Conservation (phyloP, 2,329 filamentous ascomycete genomes). For the Fusarium paranaense region DNA sequence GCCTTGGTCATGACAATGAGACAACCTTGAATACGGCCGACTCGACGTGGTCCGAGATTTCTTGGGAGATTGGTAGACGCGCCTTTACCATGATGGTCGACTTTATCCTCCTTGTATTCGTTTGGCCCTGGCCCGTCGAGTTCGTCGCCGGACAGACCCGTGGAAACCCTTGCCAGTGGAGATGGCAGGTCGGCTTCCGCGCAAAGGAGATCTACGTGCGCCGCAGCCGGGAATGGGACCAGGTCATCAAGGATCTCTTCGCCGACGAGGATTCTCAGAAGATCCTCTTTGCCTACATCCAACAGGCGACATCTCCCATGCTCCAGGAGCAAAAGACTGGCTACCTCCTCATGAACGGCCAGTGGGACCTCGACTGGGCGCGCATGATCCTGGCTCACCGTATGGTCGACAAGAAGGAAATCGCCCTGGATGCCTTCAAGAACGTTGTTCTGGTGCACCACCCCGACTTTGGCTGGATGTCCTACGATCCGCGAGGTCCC, state of each 20-base stretch:
- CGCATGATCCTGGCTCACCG: constrained; percentile 80
- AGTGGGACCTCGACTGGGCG: constrained; percentile 90
- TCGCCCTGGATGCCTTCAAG: constrained; percentile 74
- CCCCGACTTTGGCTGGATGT: constrained; percentile 75
- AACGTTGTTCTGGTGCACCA: constrained; percentile 77
- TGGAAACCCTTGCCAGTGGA: constrained; percentile 77
- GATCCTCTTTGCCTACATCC: constrained; percentile 71
- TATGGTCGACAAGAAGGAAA: constrained; percentile 73
- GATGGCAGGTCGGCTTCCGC: constrained; percentile 80
- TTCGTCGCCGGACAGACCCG: constrained; percentile 72
- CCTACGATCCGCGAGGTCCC: constrained; percentile 69
- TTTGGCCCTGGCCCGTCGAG: constrained; percentile 79
- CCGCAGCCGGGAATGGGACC: constrained; percentile 79
- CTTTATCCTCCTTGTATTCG: constrained; percentile 74
- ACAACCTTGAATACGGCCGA: constrained; percentile 71
- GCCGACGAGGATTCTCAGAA: constrained; percentile 63
- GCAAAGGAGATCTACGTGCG: constrained; percentile 84
- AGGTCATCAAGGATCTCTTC: constrained; percentile 66
- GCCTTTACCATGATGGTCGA: constrained; percentile 78
- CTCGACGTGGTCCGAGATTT: constrained; percentile 67
- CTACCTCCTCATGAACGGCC: constrained; percentile 84
- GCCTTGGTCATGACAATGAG: constrained; percentile 74
- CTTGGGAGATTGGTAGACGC: constrained; percentile 68
- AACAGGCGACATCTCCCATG: constrained; percentile 75
- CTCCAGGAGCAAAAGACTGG: constrained; percentile 83